These are phyloP conservation scores for grape (Vitis vinifera) DNA, from an alignment of 164 flowering plant genomes.

Conservation along the genomic window DNA sequence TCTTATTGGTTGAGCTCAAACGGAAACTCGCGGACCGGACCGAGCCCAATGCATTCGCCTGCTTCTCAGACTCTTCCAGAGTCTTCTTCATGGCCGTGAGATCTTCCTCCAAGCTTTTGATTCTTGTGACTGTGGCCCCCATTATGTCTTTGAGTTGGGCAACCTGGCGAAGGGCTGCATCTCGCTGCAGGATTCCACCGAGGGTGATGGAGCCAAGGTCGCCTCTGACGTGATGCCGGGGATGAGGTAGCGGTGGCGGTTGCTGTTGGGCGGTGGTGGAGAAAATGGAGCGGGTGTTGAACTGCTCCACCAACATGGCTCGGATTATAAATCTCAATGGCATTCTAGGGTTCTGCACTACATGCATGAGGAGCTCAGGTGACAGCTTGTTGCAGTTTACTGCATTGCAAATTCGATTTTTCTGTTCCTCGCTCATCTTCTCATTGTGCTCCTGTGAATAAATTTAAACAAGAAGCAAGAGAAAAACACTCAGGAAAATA, in stretches of 20 bases:
- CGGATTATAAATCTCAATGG: constrained; percentile 75
- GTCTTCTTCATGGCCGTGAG: constrained; percentile 57
- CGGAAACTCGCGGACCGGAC: neutral
- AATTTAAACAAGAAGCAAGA: too few relatives aligned
- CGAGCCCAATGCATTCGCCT: neutral
- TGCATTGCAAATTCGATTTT: constrained; percentile 41
- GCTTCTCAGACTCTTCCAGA: constrained; percentile 25
- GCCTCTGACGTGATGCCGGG: neutral
- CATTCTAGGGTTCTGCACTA: constrained; percentile 79
- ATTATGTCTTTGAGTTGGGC: constrained; percentile 56
- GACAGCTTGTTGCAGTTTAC: constrained; percentile 76
- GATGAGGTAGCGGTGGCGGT: constrained; percentile 1
- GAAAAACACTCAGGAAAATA: too few relatives aligned
- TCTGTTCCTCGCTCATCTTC: constrained; percentile 59
- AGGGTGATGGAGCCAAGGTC: constrained; percentile 33
- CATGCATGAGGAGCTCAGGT: constrained; percentile 49
- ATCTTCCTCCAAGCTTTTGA: constrained; percentile 61
- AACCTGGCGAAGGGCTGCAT: constrained; percentile 59
- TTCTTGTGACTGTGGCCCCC: constrained; percentile 57
- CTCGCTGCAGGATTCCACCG: constrained; percentile 67
- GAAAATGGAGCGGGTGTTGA: constrained; percentile 60
- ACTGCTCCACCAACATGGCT: constrained; percentile 82
- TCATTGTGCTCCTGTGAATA: constrained; percentile 41
- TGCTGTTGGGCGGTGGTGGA: constrained; percentile 13
- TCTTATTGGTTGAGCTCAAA: neutral